Evolutionary conservation across 768 basidiomycete species (phyloP).

Genomic region (Naganishia friedmannii): DNA sequence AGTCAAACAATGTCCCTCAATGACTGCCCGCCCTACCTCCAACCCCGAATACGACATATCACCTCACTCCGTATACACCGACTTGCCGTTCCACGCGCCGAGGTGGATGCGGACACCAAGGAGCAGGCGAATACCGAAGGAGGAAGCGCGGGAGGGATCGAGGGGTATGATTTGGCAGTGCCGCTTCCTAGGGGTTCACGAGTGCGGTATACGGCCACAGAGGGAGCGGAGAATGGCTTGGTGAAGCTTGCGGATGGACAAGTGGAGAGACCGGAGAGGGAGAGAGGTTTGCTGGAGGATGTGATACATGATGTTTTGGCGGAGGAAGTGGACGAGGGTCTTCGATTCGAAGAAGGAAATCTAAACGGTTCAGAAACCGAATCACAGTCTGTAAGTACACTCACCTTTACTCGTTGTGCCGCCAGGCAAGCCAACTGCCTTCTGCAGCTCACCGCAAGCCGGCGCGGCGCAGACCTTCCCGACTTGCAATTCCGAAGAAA

Average conservation of each 20-base stretch:
- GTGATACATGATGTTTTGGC: too few species aligned
- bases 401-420: too few species aligned
- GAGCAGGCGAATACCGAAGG: neutral
- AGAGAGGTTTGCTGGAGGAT: too few species aligned
- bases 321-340: too few species aligned
- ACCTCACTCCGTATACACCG: conserved; percentile 32
- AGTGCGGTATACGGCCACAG: neutral
- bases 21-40: conserved; percentile 9
- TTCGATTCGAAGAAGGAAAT: too few species aligned
- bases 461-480: neutral
- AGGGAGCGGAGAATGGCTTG: neutral
- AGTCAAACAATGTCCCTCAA: neutral
- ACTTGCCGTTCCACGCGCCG: neutral
- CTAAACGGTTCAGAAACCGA: too few species aligned
- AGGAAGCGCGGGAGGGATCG: neutral
- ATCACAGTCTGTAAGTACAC: too few species aligned
- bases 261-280: too few species aligned
- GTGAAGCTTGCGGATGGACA: too few species aligned
- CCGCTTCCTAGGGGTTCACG: neutral
- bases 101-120: neutral
- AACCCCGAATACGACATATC: conserved; percentile 38
- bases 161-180: conserved; percentile 17
- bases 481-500: conserved; percentile 13
- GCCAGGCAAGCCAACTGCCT: too few species aligned
- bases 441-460: neutral